A percentile compares a stretch with the other conserved stretches of the same genome.
Conservation (phyloP, 441 rosid genomes). For the Erodium chrysanthum region DNA sequence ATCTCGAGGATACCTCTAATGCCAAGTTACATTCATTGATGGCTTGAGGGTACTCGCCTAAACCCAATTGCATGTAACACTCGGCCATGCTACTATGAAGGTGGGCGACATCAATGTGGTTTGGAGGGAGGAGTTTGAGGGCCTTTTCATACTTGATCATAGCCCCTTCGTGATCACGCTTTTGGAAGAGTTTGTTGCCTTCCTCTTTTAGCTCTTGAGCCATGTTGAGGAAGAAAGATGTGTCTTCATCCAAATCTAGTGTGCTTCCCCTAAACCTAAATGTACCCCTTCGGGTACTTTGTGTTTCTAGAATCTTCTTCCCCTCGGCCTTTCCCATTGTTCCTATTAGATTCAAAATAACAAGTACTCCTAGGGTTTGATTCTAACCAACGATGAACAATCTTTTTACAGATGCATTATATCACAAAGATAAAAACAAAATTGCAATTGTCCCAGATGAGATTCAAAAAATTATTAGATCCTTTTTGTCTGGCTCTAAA, state of each 20-base stretch:
- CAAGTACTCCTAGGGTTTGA: background rate
- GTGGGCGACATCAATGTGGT: conserved; percentile 41
- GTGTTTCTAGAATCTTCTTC: background rate
- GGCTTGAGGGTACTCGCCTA: conserved; percentile 44
- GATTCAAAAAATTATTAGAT: background rate
- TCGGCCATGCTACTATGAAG: conserved; percentile 52
- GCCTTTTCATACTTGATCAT: conserved; percentile 49
- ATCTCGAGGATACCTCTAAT: conserved; percentile 39
- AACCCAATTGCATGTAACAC: conserved; percentile 57
- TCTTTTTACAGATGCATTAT: background rate
- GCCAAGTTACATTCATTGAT: conserved; percentile 51
- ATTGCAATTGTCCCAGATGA: background rate
- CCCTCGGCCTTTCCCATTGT: background rate
- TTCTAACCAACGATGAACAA: background rate
- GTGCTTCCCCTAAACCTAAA: background rate
- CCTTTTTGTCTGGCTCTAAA: too few species aligned
- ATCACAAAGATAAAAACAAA: too few species aligned
- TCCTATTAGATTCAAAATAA: too few species aligned
- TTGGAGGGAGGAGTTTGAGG: conserved; percentile 42
- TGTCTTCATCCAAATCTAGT: conserved; percentile 24
- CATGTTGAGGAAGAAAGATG: conserved; percentile 30
- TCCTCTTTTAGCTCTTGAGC: conserved; percentile 50
- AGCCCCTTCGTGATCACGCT: conserved; percentile 44
- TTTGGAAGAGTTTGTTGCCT: conserved; percentile 55
- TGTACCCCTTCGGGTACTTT: background rate